Base-by-base conservation (phyloP, 495 filamentous ascomycete genomes). In the Tuber aestivum region DNA sequence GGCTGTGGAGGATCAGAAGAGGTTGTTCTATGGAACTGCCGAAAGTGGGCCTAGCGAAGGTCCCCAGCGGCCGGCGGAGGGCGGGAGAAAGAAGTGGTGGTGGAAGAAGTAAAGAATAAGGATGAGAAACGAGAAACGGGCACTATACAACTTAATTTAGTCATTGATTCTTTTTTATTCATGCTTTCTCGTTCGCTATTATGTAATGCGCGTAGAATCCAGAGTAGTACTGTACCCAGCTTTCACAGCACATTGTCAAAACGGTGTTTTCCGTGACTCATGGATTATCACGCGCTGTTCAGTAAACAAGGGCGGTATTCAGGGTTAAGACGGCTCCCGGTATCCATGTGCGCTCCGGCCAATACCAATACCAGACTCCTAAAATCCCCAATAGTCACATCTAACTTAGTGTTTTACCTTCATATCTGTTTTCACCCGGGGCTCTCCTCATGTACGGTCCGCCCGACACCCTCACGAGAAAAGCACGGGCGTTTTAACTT, bases 1-100 rank as follows among this genome's bases (percentile, higher is more conserved):
- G 94, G 94, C 95, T 35, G 91, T 93, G 10, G 83, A 79, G 75
- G 81, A 74, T 74, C 77, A 75, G 72, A 81, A 77, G 70, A 80
- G 56, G 74, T 7, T 81, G 12, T 81, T 73, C 45, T n/a, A 75
- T 71, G 48, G 79, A 14, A 65, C 56, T 18, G 14, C 27, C 12
- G n/a, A 12, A 18, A 35, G 27, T 65, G 56, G 27, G 14, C 27
- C 56, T 3, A 27, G 27, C 6, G 4, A 1, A 18, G 18, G 7
- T 35, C 27, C 56, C 27, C 56, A 65, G 56, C 56, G 27, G 56
- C 27, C 56, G n/a, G 27, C 4, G 20, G 27, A 35, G 56, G n/a
- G 56, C 14, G 14, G 32, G 56, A 65, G 27, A 65, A 65, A 35
- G 56, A 65, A n/a, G 56, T 65, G 56, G 56, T 65, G 56, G 56